Percentiles rank a stretch among this genome's conserved stretches.
Evolutionary conservation across 148 eudicot species (phyloP).

Genomic region (Rhododendron williamsianum): DNA sequence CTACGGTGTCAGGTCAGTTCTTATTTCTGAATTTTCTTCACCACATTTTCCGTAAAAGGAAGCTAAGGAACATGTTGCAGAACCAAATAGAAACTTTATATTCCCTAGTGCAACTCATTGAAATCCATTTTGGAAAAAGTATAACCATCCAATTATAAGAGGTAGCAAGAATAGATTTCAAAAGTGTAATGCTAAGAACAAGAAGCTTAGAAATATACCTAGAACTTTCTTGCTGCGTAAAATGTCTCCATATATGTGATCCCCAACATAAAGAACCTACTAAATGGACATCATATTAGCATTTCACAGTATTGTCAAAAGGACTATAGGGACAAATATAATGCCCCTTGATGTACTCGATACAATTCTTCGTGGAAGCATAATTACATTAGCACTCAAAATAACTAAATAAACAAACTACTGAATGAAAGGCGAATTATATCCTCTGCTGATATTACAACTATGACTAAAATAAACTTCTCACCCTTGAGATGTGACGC

Average conservation of each 20-base stretch:
- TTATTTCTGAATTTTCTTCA: neutral
- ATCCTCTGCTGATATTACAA: neutral
- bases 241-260: conserved; percentile 96
- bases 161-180: neutral
- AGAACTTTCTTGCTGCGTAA: conserved; percentile 90
- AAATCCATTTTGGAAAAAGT: neutral
- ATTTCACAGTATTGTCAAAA: neutral
- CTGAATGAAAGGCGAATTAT: neutral
- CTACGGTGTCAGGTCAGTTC: neutral
- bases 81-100: neutral
- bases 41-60: neutral
- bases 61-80: neutral
- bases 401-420: neutral
- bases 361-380: neutral
- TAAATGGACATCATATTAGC: conserved; percentile 16
- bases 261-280: conserved; percentile 94
- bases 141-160: neutral
- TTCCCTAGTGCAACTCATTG: neutral
- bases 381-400: neutral
- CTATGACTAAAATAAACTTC: neutral
- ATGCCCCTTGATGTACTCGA: neutral
- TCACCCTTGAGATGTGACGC: neutral
- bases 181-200: neutral
- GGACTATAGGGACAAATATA: neutral
- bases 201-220: conserved; percentile 40